These are phyloP conservation scores for Camellia granthamiana DNA, from an alignment of 148 eudicot genomes.

Conservation along the genomic window DNA sequence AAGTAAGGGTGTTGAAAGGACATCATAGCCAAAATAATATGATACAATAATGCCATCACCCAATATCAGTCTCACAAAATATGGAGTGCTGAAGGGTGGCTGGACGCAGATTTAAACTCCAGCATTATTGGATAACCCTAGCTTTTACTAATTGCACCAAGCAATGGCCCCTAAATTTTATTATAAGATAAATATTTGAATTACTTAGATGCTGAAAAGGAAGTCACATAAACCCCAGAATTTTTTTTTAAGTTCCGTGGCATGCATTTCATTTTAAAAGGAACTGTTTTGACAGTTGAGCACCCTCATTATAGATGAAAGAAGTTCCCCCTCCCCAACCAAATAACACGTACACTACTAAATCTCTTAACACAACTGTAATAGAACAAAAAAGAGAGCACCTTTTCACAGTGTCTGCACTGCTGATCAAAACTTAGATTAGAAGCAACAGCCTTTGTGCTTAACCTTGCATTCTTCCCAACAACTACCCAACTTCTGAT, in stretches of 20 bases:
- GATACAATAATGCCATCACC: neutral
- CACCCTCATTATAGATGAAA: neutral
- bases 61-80: neutral
- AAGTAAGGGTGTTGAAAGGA: neutral
- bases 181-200: too few species aligned
- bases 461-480: conserved; percentile 69
- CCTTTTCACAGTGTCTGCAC: conserved; percentile 95
- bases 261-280: neutral
- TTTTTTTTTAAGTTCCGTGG: neutral
- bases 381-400: conserved; percentile 17
- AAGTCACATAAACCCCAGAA: too few species aligned
- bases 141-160: neutral
- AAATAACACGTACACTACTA: neutral
- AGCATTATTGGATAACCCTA: neutral
- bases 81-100: neutral
- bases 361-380: neutral
- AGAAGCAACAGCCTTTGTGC: conserved; percentile 74
- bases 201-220: too few species aligned
- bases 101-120: neutral
- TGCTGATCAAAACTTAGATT: conserved; percentile 79
- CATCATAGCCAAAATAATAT: neutral
- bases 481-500: conserved; percentile 74
- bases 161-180: neutral
- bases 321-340: neutral
- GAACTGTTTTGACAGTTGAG: too few species aligned